Percentiles rank a stretch among this genome's conserved stretches.
phyloP scores from a whole-genome alignment of 306 rosid species.

The Acacia confusa region DNA sequence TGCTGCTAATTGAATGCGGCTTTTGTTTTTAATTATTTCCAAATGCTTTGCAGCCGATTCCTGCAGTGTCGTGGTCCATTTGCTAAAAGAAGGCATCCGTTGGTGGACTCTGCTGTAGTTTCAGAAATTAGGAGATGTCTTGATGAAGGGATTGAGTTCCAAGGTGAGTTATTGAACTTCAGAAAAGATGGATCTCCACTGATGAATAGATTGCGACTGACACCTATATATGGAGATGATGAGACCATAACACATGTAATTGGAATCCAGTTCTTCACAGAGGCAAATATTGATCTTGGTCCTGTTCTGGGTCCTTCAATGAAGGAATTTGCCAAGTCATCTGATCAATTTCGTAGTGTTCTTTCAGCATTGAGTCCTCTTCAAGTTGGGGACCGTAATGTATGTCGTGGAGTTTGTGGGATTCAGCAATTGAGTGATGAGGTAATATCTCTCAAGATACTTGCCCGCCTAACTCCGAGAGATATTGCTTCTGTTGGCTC shows the following conservation, averaged over 20 bases:
- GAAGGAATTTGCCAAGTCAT: conserved; percentile 64
- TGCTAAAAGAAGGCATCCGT: conserved; percentile 95
- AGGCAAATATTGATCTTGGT: conserved; percentile 90
- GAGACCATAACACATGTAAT: conserved; percentile 86
- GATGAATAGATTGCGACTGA: conserved; percentile 89
- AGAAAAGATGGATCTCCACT: conserved; percentile 98
- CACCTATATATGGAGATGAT: conserved; percentile 94
- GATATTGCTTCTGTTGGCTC: conserved; percentile 96
- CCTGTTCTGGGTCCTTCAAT: conserved; percentile 63
- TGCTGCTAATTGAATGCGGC: conserved; percentile 9
- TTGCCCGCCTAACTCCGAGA: conserved; percentile 87
- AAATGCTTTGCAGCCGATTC: conserved; percentile 79
- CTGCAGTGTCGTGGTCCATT: conserved; percentile 98
- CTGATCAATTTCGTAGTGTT: conserved; percentile 58
- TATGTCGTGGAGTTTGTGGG: conserved; percentile 90
- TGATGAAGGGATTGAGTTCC: conserved; percentile 89
- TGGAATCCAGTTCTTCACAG: conserved; percentile 91
- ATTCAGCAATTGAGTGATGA: conserved; percentile 91
- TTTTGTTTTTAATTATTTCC: conserved; percentile 34
- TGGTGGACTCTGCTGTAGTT: conserved; percentile 84
- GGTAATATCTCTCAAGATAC: conserved; percentile 88
- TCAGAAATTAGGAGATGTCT: conserved; percentile 89
- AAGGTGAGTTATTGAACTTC: conserved; percentile 95
- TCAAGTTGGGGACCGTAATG: conserved; percentile 72
- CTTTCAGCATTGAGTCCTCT: conserved; percentile 66